phyloP scores from a whole-genome alignment of 2,329 filamentous ascomycete genomes.

The Cladophialophora yegresii region DNA sequence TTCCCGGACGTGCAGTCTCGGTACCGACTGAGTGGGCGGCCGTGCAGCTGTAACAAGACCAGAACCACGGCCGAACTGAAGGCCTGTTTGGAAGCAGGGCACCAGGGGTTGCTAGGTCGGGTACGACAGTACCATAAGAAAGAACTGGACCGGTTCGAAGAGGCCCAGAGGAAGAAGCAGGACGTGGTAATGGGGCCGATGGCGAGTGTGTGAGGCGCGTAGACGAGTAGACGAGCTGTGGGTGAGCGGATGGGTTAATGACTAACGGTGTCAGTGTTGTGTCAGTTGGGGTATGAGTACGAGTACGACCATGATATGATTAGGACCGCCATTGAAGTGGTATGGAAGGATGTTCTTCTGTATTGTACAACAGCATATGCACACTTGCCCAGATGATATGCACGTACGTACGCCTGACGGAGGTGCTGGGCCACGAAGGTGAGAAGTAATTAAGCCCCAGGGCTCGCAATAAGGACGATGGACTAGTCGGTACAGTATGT shows the following conservation, averaged over 20 bases:
- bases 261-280: background rate
- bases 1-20: constrained; percentile 1
- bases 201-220: background rate
- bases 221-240: background rate
- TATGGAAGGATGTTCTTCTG: no score
- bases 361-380: no score
- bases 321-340: no score
- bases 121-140: background rate
- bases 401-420: no score
- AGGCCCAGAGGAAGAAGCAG: background rate
- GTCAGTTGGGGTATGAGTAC: background rate
- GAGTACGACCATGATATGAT: no score
- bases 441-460: no score
- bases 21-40: background rate
- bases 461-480: no score
- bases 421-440: no score
- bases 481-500: no score
- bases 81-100: background rate
- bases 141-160: background rate
- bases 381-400: no score
- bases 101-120: background rate
- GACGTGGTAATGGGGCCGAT: background rate
- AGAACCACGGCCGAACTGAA: background rate
- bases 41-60: background rate
- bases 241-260: background rate